Percentiles rank a stretch among this genome's conserved stretches.
Evolutionary conservation across 352 stramenopile genomes (phyloP).

Genomic region (Saprolegnia diclina): DNA sequence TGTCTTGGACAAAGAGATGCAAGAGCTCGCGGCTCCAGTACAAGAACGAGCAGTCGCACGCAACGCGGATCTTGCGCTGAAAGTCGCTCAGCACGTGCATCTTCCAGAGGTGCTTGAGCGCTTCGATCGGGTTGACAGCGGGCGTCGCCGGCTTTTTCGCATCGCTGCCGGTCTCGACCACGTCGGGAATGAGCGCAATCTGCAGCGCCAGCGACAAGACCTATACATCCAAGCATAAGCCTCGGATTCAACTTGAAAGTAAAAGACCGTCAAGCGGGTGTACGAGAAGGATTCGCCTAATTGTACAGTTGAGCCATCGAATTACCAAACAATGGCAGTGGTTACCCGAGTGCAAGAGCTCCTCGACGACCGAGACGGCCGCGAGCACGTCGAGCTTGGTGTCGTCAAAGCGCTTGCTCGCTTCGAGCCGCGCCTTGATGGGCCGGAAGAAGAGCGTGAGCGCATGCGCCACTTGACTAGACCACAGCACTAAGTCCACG

Average conservation of each 20-base stretch:
- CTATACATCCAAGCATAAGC: no score
- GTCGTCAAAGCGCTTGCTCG: constrained; percentile 82
- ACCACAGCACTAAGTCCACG: background rate
- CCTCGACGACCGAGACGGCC: constrained; percentile 77
- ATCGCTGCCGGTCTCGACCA: background rate
- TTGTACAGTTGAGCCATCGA: no score
- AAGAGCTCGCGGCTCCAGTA: constrained; percentile 91
- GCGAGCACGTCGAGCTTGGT: constrained; percentile 82
- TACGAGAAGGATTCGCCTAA: constrained; percentile 24
- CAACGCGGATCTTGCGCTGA: constrained; percentile 75
- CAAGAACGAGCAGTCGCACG: constrained; percentile 90
- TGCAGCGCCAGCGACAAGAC: constrained; percentile 17
- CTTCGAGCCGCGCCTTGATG: constrained; percentile 74
- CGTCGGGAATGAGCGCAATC: constrained; percentile 22
- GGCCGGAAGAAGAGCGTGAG: constrained; percentile 76
- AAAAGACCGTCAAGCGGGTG: constrained; percentile 8
- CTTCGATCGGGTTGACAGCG: constrained; percentile 51
- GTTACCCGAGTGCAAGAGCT: constrained; percentile 72
- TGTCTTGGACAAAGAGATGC: constrained; percentile 72
- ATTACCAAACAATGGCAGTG: background rate
- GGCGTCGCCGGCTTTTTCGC: background rate
- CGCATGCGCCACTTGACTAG: constrained; percentile 62
- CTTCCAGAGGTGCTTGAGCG: constrained; percentile 82
- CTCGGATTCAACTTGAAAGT: no score
- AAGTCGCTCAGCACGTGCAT: constrained; percentile 84